Percentiles rank a stretch among this genome's conserved stretches.
Conservation (phyloP, 1,284 basidiomycete genomes). For the Irpex sp. region DNA sequence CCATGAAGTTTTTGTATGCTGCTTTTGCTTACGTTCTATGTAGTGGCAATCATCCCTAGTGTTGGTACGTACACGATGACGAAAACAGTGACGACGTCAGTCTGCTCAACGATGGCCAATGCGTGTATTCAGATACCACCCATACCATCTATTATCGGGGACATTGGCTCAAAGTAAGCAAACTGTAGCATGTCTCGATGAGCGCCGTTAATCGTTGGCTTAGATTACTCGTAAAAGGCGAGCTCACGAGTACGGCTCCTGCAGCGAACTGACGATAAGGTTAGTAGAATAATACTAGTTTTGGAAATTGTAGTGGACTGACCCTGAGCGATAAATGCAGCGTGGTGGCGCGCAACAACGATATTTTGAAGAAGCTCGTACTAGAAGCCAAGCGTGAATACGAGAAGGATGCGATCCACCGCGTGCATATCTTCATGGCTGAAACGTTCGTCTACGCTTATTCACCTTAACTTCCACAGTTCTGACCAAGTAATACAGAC, state of each 20-base stretch:
- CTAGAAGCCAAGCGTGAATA: conserved; percentile 82
- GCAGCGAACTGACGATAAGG: conserved; percentile 76
- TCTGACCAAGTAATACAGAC: conserved; percentile 32
- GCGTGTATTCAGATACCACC: conserved; percentile 57
- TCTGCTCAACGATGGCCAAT: conserved; percentile 9
- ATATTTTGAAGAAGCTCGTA: conserved; percentile 79
- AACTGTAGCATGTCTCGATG: no score
- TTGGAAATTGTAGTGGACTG: conserved; percentile 14
- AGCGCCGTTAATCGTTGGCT: conserved; percentile 13
- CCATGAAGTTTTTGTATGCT: conserved; percentile 16
- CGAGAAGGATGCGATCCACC: conserved; percentile 83
- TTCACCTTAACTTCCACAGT: conserved; percentile 6
- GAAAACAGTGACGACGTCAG: conserved; percentile 21
- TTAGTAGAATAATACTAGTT: conserved; percentile 26
- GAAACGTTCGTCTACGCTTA: conserved; percentile 54
- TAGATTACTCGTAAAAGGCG: conserved; percentile 78
- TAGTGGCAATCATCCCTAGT: conserved; percentile 31
- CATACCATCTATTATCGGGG: conserved; percentile 85
- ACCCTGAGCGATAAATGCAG: conserved; percentile 32
- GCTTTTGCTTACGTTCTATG: background rate
- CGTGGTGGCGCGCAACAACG: conserved; percentile 81
- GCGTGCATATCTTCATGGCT: conserved; percentile 82
- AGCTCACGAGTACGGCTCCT: conserved; percentile 68
- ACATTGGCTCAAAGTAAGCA: conserved; percentile 75
- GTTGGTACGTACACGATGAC: conserved; percentile 19